These are phyloP conservation scores for Agrocybe praecox DNA, from an alignment of 768 basidiomycete genomes.

Conservation along the genomic window DNA sequence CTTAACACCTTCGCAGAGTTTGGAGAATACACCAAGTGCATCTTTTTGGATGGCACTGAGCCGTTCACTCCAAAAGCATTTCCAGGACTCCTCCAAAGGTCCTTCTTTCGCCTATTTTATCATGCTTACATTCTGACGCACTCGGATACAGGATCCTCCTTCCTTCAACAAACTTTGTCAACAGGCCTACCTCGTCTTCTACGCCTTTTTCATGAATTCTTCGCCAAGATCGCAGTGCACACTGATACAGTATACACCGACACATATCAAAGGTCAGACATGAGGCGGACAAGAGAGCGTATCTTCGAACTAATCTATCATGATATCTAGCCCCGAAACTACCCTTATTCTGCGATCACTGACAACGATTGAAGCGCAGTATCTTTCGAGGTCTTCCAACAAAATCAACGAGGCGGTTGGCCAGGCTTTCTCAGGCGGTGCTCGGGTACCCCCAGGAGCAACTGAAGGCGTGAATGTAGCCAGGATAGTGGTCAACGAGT, in stretches of 20 bases:
- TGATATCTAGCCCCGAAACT: slow-evolving; percentile 77
- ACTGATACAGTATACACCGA: slow-evolving; percentile 92
- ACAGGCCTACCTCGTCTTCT: slow-evolving; percentile 86
- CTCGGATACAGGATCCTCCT: slow-evolving; percentile 71
- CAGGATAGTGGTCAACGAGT: slow-evolving; percentile 82
- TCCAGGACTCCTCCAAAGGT: slow-evolving; percentile 84
- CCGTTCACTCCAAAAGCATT: slow-evolving; percentile 78
- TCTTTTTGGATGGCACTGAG: slow-evolving; percentile 89
- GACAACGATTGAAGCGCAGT: slow-evolving; percentile 83
- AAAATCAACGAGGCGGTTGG: slow-evolving; percentile 84
- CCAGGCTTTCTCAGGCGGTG: slow-evolving; percentile 74
- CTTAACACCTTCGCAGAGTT: slow-evolving; percentile 43
- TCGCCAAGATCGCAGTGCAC: slow-evolving; percentile 91
- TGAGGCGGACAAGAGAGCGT: not conserved
- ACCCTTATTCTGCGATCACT: slow-evolving; percentile 84
- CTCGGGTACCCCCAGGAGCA: slow-evolving; percentile 68
- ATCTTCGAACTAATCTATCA: not conserved
- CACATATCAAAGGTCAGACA: slow-evolving; percentile 75
- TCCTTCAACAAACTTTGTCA: slow-evolving; percentile 88
- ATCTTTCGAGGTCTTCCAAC: slow-evolving; percentile 81
- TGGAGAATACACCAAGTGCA: slow-evolving; percentile 91
- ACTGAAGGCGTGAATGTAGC: slow-evolving; percentile 80
- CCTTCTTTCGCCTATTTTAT: not conserved
- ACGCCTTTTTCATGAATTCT: slow-evolving; percentile 95
- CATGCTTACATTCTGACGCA: not conserved